A percentile compares a stretch with the other conserved stretches of the same genome.
phyloP scores from a whole-genome alignment of 1,284 basidiomycete genomes.

The Pseudozyma sp. region DNA sequence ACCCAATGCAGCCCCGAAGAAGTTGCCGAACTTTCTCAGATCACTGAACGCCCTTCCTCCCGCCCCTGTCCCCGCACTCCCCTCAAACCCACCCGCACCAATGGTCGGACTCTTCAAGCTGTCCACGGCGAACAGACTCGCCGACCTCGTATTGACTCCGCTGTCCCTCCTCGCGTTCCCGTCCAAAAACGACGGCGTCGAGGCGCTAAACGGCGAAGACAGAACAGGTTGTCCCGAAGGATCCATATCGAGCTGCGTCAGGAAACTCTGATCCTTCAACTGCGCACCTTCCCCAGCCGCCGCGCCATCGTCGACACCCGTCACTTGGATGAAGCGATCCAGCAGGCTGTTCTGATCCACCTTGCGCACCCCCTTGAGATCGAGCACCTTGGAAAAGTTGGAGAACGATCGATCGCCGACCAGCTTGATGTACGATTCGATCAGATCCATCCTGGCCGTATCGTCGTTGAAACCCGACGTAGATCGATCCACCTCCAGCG shows the following conservation, averaged over 20 bases:
- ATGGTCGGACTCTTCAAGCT: conserved; percentile 12
- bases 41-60: conserved; percentile 50
- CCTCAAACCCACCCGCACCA: conserved; percentile 14
- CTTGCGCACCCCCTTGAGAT: conserved; percentile 84
- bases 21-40: conserved; percentile 60
- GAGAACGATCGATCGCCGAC: conserved; percentile 61
- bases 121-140: conserved; percentile 32
- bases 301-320: conserved; percentile 72
- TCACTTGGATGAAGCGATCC: conserved; percentile 84
- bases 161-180: conserved; percentile 21
- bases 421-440: conserved; percentile 54
- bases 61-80: conserved; percentile 12
- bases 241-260: conserved; percentile 89
- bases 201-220: conserved; percentile 40
- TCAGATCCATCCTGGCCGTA: conserved; percentile 23
- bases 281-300: conserved; percentile 3
- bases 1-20: conserved; percentile 60
- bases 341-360: conserved; percentile 86
- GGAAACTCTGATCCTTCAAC: conserved; percentile 46
- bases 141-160: conserved; percentile 17
- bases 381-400: conserved; percentile 87
- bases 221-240: conserved; percentile 69
- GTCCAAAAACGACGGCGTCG: conserved; percentile 40
- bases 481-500: conserved; percentile 17
- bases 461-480: not conserved